phyloP scores from a whole-genome alignment of 31 red algal genomes.

The Odonthalia washingtoniensis region DNA sequence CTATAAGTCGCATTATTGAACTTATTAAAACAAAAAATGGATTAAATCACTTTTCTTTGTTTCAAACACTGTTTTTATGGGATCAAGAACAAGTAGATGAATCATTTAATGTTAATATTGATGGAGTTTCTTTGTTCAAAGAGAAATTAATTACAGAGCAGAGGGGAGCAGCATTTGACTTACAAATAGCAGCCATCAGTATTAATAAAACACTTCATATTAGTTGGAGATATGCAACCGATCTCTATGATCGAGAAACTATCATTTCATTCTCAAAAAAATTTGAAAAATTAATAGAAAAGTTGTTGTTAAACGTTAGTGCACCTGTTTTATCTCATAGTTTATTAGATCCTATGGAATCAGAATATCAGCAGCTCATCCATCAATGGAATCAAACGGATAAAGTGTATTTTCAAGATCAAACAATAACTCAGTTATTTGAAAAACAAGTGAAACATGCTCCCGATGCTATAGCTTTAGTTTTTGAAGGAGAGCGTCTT shows the following conservation, averaged over 20 bases:
- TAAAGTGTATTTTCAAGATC: background rate
- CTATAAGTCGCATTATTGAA: slow-evolving; percentile 24
- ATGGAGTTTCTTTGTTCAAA: slow-evolving; percentile 5
- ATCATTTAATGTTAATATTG: slow-evolving; percentile 29
- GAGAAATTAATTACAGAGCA: background rate
- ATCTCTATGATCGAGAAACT: slow-evolving; percentile 26
- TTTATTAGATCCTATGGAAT: slow-evolving; percentile 1
- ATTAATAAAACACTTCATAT: slow-evolving; percentile 23
- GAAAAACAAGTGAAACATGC: slow-evolving; percentile 7
- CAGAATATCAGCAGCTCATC: background rate
- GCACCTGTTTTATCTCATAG: background rate
- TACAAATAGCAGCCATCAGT: slow-evolving; percentile 8
- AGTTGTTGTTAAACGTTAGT: background rate
- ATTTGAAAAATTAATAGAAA: slow-evolving; percentile 38
- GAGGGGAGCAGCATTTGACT: slow-evolving; percentile 15
- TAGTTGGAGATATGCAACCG: slow-evolving; percentile 30
- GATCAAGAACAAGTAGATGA: slow-evolving; percentile 2
- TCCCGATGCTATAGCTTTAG: slow-evolving; percentile 38
- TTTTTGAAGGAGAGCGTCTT: slow-evolving; percentile 3
- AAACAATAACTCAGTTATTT: slow-evolving; percentile 11
- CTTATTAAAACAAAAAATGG: background rate
- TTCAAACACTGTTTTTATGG: no score
- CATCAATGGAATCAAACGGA: slow-evolving; percentile 28
- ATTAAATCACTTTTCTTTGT: background rate
- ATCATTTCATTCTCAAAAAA: background rate